phyloP scores from a whole-genome alignment of 2,329 filamentous ascomycete species.

The Dryadomyces sulphureus region DNA sequence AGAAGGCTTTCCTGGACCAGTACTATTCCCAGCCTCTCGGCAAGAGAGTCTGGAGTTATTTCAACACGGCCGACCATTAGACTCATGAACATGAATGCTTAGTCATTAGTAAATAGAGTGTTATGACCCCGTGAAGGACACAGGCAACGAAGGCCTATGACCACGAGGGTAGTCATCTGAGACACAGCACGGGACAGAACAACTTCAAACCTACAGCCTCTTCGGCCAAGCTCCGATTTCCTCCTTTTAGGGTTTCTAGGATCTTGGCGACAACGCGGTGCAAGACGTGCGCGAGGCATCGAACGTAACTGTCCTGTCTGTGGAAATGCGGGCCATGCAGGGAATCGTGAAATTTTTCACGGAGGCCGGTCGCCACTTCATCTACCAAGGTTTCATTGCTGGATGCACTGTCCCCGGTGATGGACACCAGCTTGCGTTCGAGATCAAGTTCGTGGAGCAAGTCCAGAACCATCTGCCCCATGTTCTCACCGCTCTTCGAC shows the following conservation, averaged over 20 bases:
- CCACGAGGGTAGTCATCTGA: too few relatives aligned
- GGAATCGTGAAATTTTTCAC: background rate
- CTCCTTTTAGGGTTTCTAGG: background rate
- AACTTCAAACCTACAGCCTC: background rate
- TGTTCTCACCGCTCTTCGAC: background rate
- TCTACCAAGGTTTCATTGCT: background rate
- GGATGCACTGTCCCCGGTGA: background rate
- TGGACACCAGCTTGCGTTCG: background rate
- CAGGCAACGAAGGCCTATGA: too few relatives aligned
- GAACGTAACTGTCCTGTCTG: background rate
- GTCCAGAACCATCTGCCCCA: background rate
- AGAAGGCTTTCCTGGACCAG: background rate
- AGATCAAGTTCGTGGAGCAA: background rate
- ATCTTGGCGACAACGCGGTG: background rate
- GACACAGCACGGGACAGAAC: too few relatives aligned
- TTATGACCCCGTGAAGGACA: too few relatives aligned
- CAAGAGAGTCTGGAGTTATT: background rate
- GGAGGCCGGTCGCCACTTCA: background rate
- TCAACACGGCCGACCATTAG: background rate
- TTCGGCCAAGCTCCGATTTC: background rate
- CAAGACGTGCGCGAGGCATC: background rate
- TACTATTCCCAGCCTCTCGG: background rate
- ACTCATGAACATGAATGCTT: too few relatives aligned
- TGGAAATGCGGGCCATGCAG: background rate
- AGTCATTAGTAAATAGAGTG: background rate